phyloP scores from a whole-genome alignment of 2,329 filamentous ascomycete genomes.

The Cladosporium sp. region DNA sequence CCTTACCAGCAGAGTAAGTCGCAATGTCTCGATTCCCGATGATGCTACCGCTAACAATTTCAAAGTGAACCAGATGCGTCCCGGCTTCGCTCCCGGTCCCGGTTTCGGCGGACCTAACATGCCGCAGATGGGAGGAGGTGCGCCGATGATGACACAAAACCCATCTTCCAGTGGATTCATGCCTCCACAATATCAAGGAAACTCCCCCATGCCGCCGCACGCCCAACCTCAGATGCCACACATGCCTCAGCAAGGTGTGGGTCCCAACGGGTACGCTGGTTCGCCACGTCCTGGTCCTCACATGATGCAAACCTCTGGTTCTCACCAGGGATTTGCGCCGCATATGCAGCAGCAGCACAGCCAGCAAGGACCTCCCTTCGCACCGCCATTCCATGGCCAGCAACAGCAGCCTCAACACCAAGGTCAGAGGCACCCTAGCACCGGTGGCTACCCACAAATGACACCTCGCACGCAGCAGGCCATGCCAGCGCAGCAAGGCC shows the following conservation, averaged over 20 bases:
- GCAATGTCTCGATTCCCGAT: conserved; percentile 50
- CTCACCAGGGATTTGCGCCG: conserved; percentile 73
- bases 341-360: conserved; percentile 23
- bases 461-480: conserved; percentile 21
- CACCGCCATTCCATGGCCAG: conserved; percentile 27
- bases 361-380: conserved; percentile 23
- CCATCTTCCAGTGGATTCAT: conserved; percentile 62
- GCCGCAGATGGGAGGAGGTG: conserved; percentile 19
- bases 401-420: conserved; percentile 32
- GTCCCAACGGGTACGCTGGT: conserved; percentile 66
- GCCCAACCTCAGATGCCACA: conserved; percentile 64
- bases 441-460: conserved; percentile 20
- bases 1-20: conserved; percentile 41
- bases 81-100: conserved; percentile 27
- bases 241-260: conserved; percentile 26
- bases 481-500: conserved; percentile 14
- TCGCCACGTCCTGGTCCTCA: conserved; percentile 87
- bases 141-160: conserved; percentile 52
- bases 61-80: conserved; percentile 40
- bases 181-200: conserved; percentile 25
- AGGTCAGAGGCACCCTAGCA: conserved; percentile 25
- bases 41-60: background rate
- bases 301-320: conserved; percentile 94
- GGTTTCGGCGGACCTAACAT: conserved; percentile 61
- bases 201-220: conserved; percentile 67